Conservation (phyloP, 331 rosid species). For the Prunus yedoensis region DNA sequence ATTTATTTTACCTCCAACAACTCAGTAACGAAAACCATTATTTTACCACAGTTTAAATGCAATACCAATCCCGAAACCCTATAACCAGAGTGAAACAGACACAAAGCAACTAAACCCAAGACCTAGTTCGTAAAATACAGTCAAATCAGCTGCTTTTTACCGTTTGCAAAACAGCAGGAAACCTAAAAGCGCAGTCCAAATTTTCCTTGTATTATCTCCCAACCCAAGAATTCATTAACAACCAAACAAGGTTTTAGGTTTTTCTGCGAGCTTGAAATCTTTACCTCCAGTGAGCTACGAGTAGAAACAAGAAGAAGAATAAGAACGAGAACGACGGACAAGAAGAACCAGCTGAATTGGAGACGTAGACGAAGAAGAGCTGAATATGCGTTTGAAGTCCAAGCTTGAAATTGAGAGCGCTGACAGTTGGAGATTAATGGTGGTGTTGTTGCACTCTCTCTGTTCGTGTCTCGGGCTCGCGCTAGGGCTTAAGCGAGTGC, state of each 20-base stretch:
- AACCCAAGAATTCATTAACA: not conserved
- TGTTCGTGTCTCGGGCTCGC: not conserved
- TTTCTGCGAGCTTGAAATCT: not conserved
- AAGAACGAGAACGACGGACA: not conserved
- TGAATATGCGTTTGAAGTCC: not conserved
- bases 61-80: not conserved
- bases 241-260: not conserved
- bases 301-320: not conserved
- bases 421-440: not conserved
- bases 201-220: not conserved
- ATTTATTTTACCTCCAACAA: not conserved
- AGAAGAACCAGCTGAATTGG: not conserved
- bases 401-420: not conserved
- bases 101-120: not conserved
- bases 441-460: not conserved
- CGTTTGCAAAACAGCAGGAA: not conserved
- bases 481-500: conserved; percentile 9
- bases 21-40: not conserved
- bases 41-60: not conserved
- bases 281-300: conserved; percentile 10
- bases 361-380: not conserved
- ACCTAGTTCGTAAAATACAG: not conserved
- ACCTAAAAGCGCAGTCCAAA: not conserved
- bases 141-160: not conserved
- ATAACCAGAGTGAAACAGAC: not conserved